A percentile compares a stretch with the other conserved stretches of the same genome.
These are phyloP conservation scores for Naganishia randhawae DNA, from an alignment of 768 basidiomycete genomes.

Conservation along the genomic window DNA sequence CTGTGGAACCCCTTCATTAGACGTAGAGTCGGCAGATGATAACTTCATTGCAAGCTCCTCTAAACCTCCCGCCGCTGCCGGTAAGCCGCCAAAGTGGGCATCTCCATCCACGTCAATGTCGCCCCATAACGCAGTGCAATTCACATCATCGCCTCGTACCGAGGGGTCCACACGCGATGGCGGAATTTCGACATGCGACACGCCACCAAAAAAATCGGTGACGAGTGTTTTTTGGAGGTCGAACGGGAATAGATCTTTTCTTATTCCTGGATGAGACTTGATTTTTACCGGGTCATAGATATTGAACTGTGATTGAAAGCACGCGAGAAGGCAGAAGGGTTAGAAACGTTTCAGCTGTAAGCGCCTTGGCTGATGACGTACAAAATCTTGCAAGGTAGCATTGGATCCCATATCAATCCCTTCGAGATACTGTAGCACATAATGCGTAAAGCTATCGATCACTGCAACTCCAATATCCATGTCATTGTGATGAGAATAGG, in stretches of 20 bases:
- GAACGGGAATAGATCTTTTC: conserved; percentile 69
- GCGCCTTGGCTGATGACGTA: conserved; percentile 51
- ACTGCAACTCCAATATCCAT: conserved; percentile 91
- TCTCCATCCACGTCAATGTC: not conserved
- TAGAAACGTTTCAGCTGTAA: not conserved
- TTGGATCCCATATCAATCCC: conserved; percentile 84
- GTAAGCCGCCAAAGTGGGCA: not conserved
- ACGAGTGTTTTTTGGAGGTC: conserved; percentile 61
- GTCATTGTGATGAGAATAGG: conserved; percentile 95
- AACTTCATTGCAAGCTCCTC: not conserved
- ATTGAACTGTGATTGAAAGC: conserved; percentile 68
- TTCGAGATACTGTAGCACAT: conserved; percentile 85
- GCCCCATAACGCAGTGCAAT: not conserved
- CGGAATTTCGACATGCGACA: conserved; percentile 71
- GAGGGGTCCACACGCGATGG: not conserved
- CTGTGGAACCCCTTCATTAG: not conserved
- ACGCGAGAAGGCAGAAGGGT: not conserved
- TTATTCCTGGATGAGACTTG: conserved; percentile 82
- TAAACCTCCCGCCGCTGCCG: not conserved
- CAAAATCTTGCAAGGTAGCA: conserved; percentile 74
- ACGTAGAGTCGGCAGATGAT: not conserved
- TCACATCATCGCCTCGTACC: not conserved
- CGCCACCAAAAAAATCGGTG: conserved; percentile 86
- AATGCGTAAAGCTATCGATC: conserved; percentile 91
- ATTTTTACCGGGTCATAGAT: conserved; percentile 71